Conservation (phyloP, 768 basidiomycete genomes). For the Daedaleopsis sinensis region DNA sequence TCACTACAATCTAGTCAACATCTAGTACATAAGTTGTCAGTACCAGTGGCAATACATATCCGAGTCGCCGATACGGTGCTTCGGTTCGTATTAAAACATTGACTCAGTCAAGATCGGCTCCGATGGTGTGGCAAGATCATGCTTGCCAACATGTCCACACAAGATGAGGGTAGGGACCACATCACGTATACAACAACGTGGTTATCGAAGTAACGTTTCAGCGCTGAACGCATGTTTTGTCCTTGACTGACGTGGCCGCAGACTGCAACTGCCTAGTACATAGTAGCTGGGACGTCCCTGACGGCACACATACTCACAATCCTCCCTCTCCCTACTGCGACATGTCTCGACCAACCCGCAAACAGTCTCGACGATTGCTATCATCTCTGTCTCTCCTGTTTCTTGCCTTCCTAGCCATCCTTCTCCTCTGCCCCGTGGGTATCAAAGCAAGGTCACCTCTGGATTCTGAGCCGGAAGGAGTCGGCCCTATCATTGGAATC, state of each 20-base stretch:
- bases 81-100: no score
- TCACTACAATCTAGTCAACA: no score
- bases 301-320: background rate
- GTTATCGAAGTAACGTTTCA: no score
- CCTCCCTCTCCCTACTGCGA: background rate
- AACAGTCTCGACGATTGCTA: conserved; percentile 48
- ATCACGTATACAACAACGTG: no score
- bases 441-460: conserved; percentile 30
- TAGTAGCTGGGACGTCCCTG: background rate
- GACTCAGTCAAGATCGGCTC: no score
- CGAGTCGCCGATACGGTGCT: no score
- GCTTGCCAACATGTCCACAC: no score
- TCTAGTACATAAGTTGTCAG: no score
- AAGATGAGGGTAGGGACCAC: no score
- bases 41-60: no score
- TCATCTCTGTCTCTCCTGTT: conserved; percentile 55
- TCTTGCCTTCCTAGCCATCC: conserved; percentile 55
- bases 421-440: conserved; percentile 63
- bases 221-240: no score
- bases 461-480: conserved; percentile 53
- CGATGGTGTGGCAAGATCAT: no score
- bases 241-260: background rate
- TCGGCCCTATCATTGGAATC: conserved; percentile 89
- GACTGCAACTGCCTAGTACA: background rate
- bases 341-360: conserved; percentile 44